Evolutionary conservation across 2,329 filamentous ascomycete genomes (phyloP).

Genomic region (Monilinia polystroma): DNA sequence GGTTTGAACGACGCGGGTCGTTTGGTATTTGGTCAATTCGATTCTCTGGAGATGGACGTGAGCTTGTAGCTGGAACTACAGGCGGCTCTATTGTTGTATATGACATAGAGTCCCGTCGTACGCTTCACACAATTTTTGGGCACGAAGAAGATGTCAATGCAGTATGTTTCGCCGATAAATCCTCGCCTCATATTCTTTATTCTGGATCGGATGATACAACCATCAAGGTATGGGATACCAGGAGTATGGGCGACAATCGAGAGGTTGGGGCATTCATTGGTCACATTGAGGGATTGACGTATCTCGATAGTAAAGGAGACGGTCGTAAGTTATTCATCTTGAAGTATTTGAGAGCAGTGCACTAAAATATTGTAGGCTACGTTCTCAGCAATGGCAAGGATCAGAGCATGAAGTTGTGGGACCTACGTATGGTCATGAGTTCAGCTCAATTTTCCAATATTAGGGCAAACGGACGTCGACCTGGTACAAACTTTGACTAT

Average conservation of each 20-base stretch:
- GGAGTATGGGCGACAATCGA: conserved; percentile 83
- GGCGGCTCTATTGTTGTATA: conserved; percentile 81
- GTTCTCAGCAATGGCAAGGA: conserved; percentile 94
- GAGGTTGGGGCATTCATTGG: conserved; percentile 66
- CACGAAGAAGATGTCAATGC: conserved; percentile 92
- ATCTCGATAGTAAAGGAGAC: conserved; percentile 69
- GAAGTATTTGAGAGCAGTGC: not conserved
- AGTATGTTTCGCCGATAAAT: conserved; percentile 88
- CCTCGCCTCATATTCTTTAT: conserved; percentile 89
- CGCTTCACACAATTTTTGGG: conserved; percentile 62
- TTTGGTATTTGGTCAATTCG: conserved; percentile 84
- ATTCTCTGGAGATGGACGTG: conserved; percentile 87
- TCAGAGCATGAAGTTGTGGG: conserved; percentile 97
- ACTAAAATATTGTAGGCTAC: conserved; percentile 50
- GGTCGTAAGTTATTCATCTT: conserved; percentile 46
- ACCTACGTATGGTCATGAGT: conserved; percentile 83
- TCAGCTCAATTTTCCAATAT: conserved; percentile 60
- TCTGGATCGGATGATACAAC: conserved; percentile 94
- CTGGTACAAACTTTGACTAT: conserved; percentile 68
- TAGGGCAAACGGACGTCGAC: conserved; percentile 54
- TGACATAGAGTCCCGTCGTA: conserved; percentile 78
- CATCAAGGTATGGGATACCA: conserved; percentile 92
- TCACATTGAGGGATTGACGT: conserved; percentile 65
- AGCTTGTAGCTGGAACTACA: conserved; percentile 87
- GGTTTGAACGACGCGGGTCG: conserved; percentile 33